phyloP scores from a whole-genome alignment of 2,329 filamentous ascomycete genomes.

The Paramyrothecium roridum region DNA sequence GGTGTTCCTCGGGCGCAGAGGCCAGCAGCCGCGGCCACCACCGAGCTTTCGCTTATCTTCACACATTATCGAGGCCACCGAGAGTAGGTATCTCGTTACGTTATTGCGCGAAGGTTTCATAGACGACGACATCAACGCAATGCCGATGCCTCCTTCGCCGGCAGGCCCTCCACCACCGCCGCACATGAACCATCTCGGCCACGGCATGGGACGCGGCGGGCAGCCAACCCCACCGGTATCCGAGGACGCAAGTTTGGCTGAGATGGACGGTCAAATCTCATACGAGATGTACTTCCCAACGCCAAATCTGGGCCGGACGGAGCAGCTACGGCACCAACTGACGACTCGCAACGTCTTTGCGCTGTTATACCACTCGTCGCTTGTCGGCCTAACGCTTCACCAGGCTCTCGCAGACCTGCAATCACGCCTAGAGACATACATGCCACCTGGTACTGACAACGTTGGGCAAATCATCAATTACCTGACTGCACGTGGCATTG shows the following conservation, averaged over 20 bases:
- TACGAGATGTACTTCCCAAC: conserved; percentile 64
- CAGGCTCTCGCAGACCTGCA: conserved; percentile 63
- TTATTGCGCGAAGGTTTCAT: conserved; percentile 51
- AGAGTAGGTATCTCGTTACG: conserved; percentile 50
- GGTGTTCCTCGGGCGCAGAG: conserved; percentile 49
- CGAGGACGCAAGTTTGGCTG: conserved; percentile 33
- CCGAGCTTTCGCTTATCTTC: conserved; percentile 56
- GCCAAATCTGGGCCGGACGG: conserved; percentile 40
- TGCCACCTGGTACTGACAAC: conserved; percentile 53
- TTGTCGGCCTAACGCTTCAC: conserved; percentile 62
- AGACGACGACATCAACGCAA: conserved; percentile 31
- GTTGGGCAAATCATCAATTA: conserved; percentile 60
- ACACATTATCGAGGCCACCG: conserved; percentile 55
- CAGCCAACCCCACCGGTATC: conserved; percentile 33
- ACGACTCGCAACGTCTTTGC: conserved; percentile 70
- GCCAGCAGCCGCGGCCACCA: conserved; percentile 32
- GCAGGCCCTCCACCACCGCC: conserved; percentile 35
- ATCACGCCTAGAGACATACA: conserved; percentile 55
- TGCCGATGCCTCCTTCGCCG: conserved; percentile 38
- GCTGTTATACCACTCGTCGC: conserved; percentile 58
- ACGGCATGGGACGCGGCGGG: conserved; percentile 3
- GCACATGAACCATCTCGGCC: conserved; percentile 4
- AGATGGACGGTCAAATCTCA: conserved; percentile 51
- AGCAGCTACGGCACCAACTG: conserved; percentile 56
- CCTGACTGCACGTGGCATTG: conserved; percentile 54